These are phyloP conservation scores for Gremmenia infestans DNA, from an alignment of 2,329 filamentous ascomycete genomes.

Conservation along the genomic window DNA sequence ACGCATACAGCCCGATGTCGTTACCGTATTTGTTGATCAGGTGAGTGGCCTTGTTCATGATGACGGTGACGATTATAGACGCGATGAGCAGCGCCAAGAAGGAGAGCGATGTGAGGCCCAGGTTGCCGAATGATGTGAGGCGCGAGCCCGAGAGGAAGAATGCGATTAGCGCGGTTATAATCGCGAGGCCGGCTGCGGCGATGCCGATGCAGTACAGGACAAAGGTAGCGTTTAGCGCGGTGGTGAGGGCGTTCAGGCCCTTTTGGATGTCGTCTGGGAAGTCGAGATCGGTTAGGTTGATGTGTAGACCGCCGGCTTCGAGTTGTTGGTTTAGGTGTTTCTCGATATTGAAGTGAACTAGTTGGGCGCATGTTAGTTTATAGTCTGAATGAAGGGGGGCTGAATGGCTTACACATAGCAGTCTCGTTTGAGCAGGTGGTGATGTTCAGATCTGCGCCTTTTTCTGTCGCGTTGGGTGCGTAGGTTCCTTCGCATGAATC, in stretches of 20 bases:
- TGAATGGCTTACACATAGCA: constrained; percentile 39
- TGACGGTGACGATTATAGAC: constrained; percentile 67
- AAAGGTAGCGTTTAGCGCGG: constrained; percentile 48
- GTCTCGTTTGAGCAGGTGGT: constrained; percentile 49
- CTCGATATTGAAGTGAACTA: constrained; percentile 49
- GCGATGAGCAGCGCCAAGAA: constrained; percentile 61
- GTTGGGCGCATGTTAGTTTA: background rate
- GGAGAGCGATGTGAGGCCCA: constrained; percentile 39
- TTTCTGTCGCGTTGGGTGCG: constrained; percentile 30
- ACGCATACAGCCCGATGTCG: constrained; percentile 29
- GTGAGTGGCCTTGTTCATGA: constrained; percentile 47
- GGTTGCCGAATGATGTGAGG: constrained; percentile 44
- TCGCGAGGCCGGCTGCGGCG: constrained; percentile 44
- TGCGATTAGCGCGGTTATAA: constrained; percentile 41
- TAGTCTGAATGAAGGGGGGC: background rate
- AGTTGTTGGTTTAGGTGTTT: constrained; percentile 45
- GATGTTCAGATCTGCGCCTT: constrained; percentile 44
- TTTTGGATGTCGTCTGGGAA: constrained; percentile 53
- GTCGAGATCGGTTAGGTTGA: constrained; percentile 47
- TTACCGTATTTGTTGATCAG: constrained; percentile 39
- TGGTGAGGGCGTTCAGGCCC: constrained; percentile 45
- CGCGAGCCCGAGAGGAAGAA: constrained; percentile 39
- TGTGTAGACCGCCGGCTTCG: constrained; percentile 33
- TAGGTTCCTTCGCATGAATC: constrained; percentile 50
- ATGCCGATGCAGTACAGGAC: constrained; percentile 56